Percentiles rank a stretch among this genome's conserved stretches.
Evolutionary conservation across 2,329 filamentous ascomycete species (phyloP).

Genomic region (Dactylella cylindrospora): DNA sequence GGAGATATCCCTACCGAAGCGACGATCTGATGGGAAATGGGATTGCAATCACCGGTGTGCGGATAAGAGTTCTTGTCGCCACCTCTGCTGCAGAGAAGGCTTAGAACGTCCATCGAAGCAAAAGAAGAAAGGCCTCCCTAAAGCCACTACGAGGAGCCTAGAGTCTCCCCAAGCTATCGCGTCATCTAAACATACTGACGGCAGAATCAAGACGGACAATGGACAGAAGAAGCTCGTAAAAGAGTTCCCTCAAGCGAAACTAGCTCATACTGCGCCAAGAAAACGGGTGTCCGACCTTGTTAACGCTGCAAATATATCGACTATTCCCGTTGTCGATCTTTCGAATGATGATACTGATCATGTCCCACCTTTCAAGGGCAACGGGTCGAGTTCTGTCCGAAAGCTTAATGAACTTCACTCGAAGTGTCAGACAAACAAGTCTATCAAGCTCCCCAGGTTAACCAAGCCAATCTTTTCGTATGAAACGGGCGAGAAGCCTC

Average conservation of each 20-base stretch:
- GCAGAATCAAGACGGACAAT: neutral
- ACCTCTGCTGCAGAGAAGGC: conserved; percentile 65
- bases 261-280: conserved; percentile 1
- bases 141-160: neutral
- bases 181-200: neutral
- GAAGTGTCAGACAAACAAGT: conserved; percentile 22
- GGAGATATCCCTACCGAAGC: conserved; percentile 54
- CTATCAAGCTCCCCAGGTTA: conserved; percentile 17
- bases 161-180: conserved; percentile 6
- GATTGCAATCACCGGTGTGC: conserved; percentile 64
- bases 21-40: conserved; percentile 62
- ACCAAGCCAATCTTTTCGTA: conserved; percentile 1
- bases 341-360: conserved; percentile 26
- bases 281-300: conserved; percentile 36
- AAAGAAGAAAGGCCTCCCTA: conserved; percentile 35
- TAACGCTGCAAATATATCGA: conserved; percentile 4
- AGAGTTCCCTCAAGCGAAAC: conserved; percentile 15
- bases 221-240: conserved; percentile 8
- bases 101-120: conserved; percentile 61
- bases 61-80: conserved; percentile 58
- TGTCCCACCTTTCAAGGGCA: conserved; percentile 25
- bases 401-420: conserved; percentile 30
- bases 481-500: neutral
- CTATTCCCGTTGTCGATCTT: conserved; percentile 19
- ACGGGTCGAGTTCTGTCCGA: conserved; percentile 20